Conservation (phyloP, 352 stramenopile species). For the Peronospora destructor region DNA sequence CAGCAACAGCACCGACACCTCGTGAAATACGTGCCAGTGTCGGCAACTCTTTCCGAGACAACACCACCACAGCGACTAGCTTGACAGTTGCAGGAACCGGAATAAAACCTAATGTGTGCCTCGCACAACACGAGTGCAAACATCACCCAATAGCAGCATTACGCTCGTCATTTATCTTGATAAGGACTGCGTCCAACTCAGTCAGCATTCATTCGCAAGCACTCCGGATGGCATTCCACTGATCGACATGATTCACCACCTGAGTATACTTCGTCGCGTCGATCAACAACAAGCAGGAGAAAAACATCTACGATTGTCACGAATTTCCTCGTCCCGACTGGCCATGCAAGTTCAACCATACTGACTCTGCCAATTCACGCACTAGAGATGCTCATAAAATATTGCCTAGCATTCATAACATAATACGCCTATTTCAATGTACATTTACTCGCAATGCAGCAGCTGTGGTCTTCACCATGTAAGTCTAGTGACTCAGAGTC, state of each 20-base stretch:
- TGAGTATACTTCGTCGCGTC: background rate
- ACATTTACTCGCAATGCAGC: too few species aligned
- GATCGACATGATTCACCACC: slow-evolving; percentile 1
- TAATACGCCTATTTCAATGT: too few species aligned
- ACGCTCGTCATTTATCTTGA: background rate
- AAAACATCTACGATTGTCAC: background rate
- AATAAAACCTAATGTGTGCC: background rate
- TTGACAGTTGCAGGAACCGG: background rate
- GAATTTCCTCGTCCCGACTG: background rate
- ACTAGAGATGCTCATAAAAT: too few species aligned
- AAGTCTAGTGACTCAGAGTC: too few species aligned
- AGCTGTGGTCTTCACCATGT: too few species aligned
- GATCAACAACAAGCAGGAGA: background rate
- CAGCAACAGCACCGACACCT: slow-evolving; percentile 2
- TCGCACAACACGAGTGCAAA: background rate
- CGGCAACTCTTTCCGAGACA: background rate
- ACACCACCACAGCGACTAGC: background rate
- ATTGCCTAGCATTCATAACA: too few species aligned
- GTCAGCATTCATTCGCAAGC: background rate
- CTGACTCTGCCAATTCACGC: too few species aligned
- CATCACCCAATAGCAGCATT: background rate
- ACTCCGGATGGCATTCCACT: background rate
- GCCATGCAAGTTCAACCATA: background rate
- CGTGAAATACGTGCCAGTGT: background rate
- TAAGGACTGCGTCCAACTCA: background rate